Conservation (phyloP, 2,329 filamentous ascomycete species). For the Exophiala lecanii-corni region DNA sequence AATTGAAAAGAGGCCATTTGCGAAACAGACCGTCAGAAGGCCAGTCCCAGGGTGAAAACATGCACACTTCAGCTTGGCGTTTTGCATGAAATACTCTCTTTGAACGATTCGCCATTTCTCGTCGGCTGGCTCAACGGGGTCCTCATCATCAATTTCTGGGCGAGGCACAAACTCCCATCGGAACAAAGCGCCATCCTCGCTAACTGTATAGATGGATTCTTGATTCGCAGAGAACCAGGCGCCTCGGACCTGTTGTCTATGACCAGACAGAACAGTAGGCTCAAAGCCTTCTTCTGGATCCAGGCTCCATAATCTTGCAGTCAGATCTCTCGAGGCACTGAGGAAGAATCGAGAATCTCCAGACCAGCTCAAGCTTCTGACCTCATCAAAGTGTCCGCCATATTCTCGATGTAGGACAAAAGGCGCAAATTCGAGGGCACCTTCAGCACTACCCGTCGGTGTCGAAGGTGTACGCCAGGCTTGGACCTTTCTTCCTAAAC, state of each 20-base stretch:
- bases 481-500: slow-evolving; percentile 79
- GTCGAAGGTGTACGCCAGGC: slow-evolving; percentile 95
- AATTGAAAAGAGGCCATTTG: slow-evolving; percentile 85
- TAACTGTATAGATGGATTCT: slow-evolving; percentile 92
- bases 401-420: slow-evolving; percentile 86
- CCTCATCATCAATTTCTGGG: slow-evolving; percentile 54
- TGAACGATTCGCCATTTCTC: slow-evolving; percentile 88
- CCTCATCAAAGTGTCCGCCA: slow-evolving; percentile 80
- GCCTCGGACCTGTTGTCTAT: slow-evolving; percentile 83
- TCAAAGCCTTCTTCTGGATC: slow-evolving; percentile 81
- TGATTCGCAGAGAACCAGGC: slow-evolving; percentile 97
- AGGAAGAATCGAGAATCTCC: slow-evolving; percentile 94
- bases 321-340: slow-evolving; percentile 86
- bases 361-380: slow-evolving; percentile 89
- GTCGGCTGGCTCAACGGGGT: slow-evolving; percentile 56
- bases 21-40: slow-evolving; percentile 94
- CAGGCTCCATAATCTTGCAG: slow-evolving; percentile 90
- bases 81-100: slow-evolving; percentile 90
- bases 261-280: slow-evolving; percentile 83
- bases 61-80: slow-evolving; percentile 82
- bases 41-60: slow-evolving; percentile 81
- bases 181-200: slow-evolving; percentile 95
- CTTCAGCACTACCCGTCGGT: slow-evolving; percentile 71
- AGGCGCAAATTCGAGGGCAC: slow-evolving; percentile 88
- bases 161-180: slow-evolving; percentile 78